A percentile compares a stretch with the other conserved stretches of the same genome.
Conservation (phyloP, 139 green algal genomes). For the Haematococcus sp. region DNA sequence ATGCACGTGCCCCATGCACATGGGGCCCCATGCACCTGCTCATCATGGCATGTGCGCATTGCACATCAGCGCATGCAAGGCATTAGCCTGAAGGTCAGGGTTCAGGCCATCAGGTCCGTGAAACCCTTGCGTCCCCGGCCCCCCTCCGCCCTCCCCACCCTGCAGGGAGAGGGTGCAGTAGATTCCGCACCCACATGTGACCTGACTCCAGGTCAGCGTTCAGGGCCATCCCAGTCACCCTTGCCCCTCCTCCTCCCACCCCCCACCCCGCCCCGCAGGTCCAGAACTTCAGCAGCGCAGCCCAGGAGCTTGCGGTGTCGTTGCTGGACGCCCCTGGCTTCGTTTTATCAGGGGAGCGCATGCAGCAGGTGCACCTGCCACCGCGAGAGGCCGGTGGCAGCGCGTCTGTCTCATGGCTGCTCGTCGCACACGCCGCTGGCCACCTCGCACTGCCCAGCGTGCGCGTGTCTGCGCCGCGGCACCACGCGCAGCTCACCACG, state of each 20-base stretch:
- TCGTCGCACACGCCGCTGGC: constrained; percentile 35
- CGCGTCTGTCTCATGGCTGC: constrained; percentile 33
- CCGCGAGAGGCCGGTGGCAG: neutral
- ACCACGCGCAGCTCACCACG: constrained; percentile 29
- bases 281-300: constrained; percentile 22
- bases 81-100: too few species aligned
- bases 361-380: constrained; percentile 12
- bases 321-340: constrained; percentile 45
- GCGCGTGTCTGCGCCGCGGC: constrained; percentile 21
- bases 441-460: constrained; percentile 39
- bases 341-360: constrained; percentile 26
- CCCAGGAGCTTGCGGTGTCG: constrained; percentile 34
- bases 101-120: too few species aligned
- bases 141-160: too few species aligned
- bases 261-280: constrained; percentile 25
- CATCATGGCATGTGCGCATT: too few species aligned
- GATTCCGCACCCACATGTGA: too few species aligned
- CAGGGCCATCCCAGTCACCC: too few species aligned
- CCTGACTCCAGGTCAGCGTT: too few species aligned
- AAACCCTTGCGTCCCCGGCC: too few species aligned
- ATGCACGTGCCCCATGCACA: too few species aligned
- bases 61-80: too few species aligned
- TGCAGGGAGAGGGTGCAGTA: too few species aligned
- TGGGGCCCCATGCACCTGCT: too few species aligned
- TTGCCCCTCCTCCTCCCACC: neutral